Percentiles rank a stretch among this genome's conserved stretches.
Conservation (phyloP, 371 early-diverging fungal species). For the Saksenaea oblongispora region DNA sequence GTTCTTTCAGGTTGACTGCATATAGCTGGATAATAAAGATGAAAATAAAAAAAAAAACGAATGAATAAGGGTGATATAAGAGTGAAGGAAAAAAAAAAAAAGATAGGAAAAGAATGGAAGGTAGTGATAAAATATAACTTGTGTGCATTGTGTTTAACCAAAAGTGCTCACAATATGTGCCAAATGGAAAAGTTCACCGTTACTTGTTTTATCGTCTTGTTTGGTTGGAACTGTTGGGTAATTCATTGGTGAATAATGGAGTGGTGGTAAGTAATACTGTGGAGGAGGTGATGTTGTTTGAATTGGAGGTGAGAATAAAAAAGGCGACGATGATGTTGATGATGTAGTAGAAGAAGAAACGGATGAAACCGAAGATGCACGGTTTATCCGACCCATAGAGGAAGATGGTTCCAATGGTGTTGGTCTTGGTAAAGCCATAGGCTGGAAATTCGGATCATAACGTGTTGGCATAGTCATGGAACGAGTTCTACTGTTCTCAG, state of each 20-base stretch:
- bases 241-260: not conserved
- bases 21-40: conserved; percentile 4
- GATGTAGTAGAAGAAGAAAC: conserved; percentile 15
- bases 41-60: not conserved
- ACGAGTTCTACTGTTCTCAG: not conserved
- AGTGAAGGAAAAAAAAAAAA: not conserved
- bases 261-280: conserved; percentile 15
- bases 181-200: conserved; percentile 21
- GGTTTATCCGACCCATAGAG: conserved; percentile 1
- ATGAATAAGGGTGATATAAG: not conserved
- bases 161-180: conserved; percentile 33
- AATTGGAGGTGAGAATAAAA: conserved; percentile 11
- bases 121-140: not conserved
- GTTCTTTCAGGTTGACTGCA: not conserved
- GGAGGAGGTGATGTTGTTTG: conserved; percentile 10
- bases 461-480: not conserved
- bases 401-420: conserved; percentile 18
- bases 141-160: conserved; percentile 17
- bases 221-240: not conserved
- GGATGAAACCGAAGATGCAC: conserved; percentile 20
- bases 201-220: not conserved
- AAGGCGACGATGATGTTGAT: conserved; percentile 12
- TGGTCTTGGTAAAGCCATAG: conserved; percentile 14
- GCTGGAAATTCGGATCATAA: not conserved
- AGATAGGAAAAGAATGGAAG: not conserved